Evolutionary conservation across 148 eudicot genomes (phyloP), one percentile per base, ranked within the genome.

Genomic region (Rhododendron vialii): DNA sequence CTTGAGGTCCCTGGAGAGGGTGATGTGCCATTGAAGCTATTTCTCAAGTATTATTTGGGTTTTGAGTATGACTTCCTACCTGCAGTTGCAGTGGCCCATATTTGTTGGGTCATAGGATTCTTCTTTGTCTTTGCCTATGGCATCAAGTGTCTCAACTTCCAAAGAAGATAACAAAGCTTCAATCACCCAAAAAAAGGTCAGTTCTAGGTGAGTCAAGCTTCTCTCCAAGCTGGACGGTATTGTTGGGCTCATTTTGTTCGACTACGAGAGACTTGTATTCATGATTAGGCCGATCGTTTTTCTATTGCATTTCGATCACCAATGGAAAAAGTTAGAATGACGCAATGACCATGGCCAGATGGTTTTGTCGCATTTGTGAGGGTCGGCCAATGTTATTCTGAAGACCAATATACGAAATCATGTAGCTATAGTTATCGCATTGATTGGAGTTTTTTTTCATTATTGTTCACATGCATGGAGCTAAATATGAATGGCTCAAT

Each of bases 71-170:
- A 89, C 78, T 90, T 90, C 86, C 87, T 89, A 55, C 84, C 73
- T 28, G 92, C 89, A 57, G 91, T 85, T 65, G 76, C 76, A 33
- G 76, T 43, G 2, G 89, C 87, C 28, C 92, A 90, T 71, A 61
- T 90, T 78, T 88, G 76, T 43, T 90, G 92, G 92, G 89, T 84
- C 41, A 38, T 89, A 4, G 84, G 87, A 35, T 90, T 90, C 85
- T 30, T 81, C 47, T 78, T 87, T 11, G 88, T 90, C 18, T 90
- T 90, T 78, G 90, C 88, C 12, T 90, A 85, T 80, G 90, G 85
- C 30, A 89, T 90, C 84, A 90, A 87, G 91, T 87, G 11, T 84
- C 87, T 90, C 65, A 90, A 90, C 87, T 90, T 89, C 87, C 92
- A 90, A 84, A 87, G 84, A 85, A 87, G 92, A 88, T 90, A 33